phyloP scores from a whole-genome alignment of 345 rosid species.

The Salix dunnii region DNA sequence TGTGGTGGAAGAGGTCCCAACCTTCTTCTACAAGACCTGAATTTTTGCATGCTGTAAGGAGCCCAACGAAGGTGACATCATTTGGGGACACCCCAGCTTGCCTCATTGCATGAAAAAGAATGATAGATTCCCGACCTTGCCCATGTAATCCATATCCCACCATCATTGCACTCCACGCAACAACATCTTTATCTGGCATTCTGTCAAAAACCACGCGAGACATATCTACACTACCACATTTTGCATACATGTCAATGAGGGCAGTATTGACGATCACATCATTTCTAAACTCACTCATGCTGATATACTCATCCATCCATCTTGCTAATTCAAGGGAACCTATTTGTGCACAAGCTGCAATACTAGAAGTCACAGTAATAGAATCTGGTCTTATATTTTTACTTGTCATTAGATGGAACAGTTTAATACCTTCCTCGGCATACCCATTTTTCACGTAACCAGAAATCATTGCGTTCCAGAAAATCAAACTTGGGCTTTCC shows the following conservation, averaged over 20 bases:
- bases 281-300: slow-evolving; percentile 37
- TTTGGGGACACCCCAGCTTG: slow-evolving; percentile 49
- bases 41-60: slow-evolving; percentile 67
- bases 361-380: slow-evolving; percentile 50
- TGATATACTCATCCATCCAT: slow-evolving; percentile 50
- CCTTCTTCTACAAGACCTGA: slow-evolving; percentile 66
- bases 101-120: slow-evolving; percentile 48
- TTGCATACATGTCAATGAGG: slow-evolving; percentile 64
- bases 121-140: slow-evolving; percentile 48
- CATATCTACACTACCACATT: slow-evolving; percentile 58
- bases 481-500: slow-evolving; percentile 46
- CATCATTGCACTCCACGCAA: slow-evolving; percentile 69
- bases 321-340: slow-evolving; percentile 62
- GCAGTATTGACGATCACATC: slow-evolving; percentile 47
- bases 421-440: slow-evolving; percentile 51
- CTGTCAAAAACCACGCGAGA: slow-evolving; percentile 55
- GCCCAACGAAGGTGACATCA: slow-evolving; percentile 61
- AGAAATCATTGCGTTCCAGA: slow-evolving; percentile 78
- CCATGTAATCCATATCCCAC: slow-evolving; percentile 75
- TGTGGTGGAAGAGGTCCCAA: slow-evolving; percentile 57
- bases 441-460: slow-evolving; percentile 69
- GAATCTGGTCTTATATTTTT: slow-evolving; percentile 44
- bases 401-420: slow-evolving; percentile 47
- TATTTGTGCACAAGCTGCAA: slow-evolving; percentile 61
- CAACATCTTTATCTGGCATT: slow-evolving; percentile 53